A percentile compares a stretch with the other conserved stretches of the same genome.
phyloP scores from a whole-genome alignment of 768 basidiomycete species.

The Podaxis sp. region DNA sequence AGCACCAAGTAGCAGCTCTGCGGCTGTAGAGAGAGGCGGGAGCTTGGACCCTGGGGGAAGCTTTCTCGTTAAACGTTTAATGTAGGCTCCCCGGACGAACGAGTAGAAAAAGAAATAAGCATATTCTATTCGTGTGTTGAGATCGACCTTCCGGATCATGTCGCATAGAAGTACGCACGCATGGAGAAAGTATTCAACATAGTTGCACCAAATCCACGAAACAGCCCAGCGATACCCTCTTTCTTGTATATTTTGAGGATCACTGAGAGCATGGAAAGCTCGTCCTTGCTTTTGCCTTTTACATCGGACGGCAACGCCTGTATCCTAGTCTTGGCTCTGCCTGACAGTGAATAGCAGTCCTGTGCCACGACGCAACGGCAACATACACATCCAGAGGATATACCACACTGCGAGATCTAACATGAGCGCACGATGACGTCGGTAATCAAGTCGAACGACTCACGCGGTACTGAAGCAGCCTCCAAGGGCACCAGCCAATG shows the following conservation, averaged over 20 bases:
- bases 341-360: slow-evolving; percentile 3
- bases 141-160: slow-evolving; percentile 10
- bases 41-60: slow-evolving; percentile 61
- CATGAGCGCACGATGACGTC: slow-evolving; percentile 6
- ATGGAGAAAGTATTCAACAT: slow-evolving; percentile 99
- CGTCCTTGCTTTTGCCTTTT: slow-evolving; percentile 52
- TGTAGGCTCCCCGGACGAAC: slow-evolving; percentile 80
- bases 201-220: slow-evolving; percentile 91
- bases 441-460: slow-evolving; percentile 31
- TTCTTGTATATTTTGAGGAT: slow-evolving; percentile 70
- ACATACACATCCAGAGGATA: slow-evolving; percentile 95
- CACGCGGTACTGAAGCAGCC: slow-evolving; percentile 93
- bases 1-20: slow-evolving; percentile 88
- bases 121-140: slow-evolving; percentile 62
- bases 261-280: slow-evolving; percentile 61
- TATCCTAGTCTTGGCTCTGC: slow-evolving; percentile 90
- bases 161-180: slow-evolving; percentile 56
- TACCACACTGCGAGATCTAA: slow-evolving; percentile 57
- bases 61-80: slow-evolving; percentile 62
- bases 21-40: slow-evolving; percentile 66
- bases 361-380: background rate
- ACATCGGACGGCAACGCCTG: slow-evolving; percentile 65
- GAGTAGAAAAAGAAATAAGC: slow-evolving; percentile 99
- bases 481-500: slow-evolving; percentile 90
- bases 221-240: slow-evolving; percentile 83